Evolutionary conservation across 306 rosid species (phyloP), one percentile per base, ranked within the genome.

Genomic region (Astragalus glycyphyllos): DNA sequence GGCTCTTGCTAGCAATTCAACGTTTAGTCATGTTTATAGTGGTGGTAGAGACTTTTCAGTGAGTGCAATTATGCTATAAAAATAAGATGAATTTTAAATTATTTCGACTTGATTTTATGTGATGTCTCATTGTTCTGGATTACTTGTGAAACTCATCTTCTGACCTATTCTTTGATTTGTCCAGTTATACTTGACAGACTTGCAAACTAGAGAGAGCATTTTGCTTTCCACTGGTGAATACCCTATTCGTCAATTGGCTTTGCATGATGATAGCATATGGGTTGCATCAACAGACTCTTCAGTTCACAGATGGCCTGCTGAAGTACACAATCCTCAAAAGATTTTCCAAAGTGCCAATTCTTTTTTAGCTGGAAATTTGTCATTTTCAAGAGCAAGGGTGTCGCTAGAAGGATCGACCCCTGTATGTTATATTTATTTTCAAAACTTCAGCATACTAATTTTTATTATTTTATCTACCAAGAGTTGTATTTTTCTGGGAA

Each of bases 41-140:
- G 97, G 99, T 78, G 99, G 99, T 59, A 84, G 99, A 82, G 99
- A 95, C 82, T 84, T 80, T 80, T 91, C 99, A 53, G 99, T 95
- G 84, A 91, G 99, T 91, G 58, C 66, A 64, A 13, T 51, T 61
- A 73, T 65, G 64, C 61, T 40, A 53, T 7, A 20, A 17, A 68
- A 77, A 55, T 72, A 57, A 59, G 15, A 41, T 60, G 7, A 60
- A 54, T 68, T 46, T 58, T 62, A 12, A 7, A 40, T 55, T 57
- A 58, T 40, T 69, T 50, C 35, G 40, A 29, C 32, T 69, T 68
- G 45, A 55, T 35, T 69, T 73, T 56, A 3, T 51, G 70, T 37
- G 46, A 41, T 38, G 31, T 58, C 63, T 41, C 32, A 14, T 35
- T 55, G 45, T 72, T 51, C 56, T 66, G 53, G 75, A 69, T 54